Evolutionary conservation across 1,284 basidiomycete species (phyloP), one percentile per base, ranked within the genome.

Genomic region (Naganishia cerealis): DNA sequence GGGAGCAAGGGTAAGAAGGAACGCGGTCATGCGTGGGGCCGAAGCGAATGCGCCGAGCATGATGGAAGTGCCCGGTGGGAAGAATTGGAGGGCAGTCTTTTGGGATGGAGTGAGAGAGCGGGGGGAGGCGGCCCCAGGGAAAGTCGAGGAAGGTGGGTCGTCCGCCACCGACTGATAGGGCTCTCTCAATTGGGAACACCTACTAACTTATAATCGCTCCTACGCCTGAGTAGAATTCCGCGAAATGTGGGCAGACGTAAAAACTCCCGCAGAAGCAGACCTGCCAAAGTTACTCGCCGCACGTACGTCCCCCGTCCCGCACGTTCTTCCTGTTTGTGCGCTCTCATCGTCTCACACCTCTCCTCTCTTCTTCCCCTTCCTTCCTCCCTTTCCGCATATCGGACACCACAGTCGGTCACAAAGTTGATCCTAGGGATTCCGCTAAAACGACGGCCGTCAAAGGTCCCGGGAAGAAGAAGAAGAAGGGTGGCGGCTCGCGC

Each of bases 91-190:
- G 67, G 75, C 70, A 1, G 72, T 80, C 12, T 79, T 77, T 66
- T 81, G 77, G 78, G 80, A 81, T 72, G 74, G 76, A 55, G 66
- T 76, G 36, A 71, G 73, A 46, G 79, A 79, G 66, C 67, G 74
- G 10, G 77, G 75, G 2, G 69, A 75, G 15, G 74, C 79, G 18
- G 62, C 67, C 3, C 74, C 72, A 2, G 72, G 75, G 50, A 72
- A 76, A 18, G 75, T 79, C 0, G 78, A 79, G 42, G 76, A 80
- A 40, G 77, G 79, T 79, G 66, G 67, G 77, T 72, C 40, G 33
- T 39, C 33, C 15, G 16, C 29, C 18, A 18, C 10, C 26, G 48
- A 55, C 15, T 36, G n/a, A 16, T 12, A 40, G 52, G 7, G 24
- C 39, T 33, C 5, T 24, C n/a, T 38, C 52, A 24, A 1, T n/a